phyloP scores from a whole-genome alignment of 176 grass and related monocot genomes.

The Oryza punctata region DNA sequence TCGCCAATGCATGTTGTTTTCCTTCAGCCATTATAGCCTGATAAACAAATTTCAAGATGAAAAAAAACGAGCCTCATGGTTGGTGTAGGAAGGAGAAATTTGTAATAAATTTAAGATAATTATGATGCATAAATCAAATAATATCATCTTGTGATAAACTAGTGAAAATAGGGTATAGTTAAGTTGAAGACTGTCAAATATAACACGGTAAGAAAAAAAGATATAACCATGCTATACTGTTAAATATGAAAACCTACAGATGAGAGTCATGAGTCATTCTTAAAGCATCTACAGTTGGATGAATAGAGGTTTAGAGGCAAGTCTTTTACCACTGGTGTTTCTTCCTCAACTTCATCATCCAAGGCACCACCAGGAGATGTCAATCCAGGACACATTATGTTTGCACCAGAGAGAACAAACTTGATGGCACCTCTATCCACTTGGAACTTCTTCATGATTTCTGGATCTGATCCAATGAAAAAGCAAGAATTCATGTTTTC shows the following conservation, averaged over 20 bases:
- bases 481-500: neutral
- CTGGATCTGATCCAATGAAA: constrained; percentile 69
- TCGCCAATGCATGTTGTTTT: constrained; percentile 89
- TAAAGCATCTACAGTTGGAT: neutral
- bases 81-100: neutral
- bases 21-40: constrained; percentile 99
- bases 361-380: constrained; percentile 86
- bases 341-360: constrained; percentile 67
- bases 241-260: neutral
- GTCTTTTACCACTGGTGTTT: constrained; percentile 75
- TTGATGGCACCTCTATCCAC: constrained; percentile 98
- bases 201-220: neutral
- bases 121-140: constrained; percentile 4
- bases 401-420: constrained; percentile 98
- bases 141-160: no score
- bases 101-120: constrained; percentile 6
- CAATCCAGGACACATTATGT: constrained; percentile 98
- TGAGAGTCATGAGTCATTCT: neutral
- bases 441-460: constrained; percentile 99
- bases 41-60: constrained; percentile 17
- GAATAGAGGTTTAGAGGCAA: constrained; percentile 19
- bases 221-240: neutral
- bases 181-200: neutral
- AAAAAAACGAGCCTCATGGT: neutral
- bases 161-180: neutral